These are phyloP conservation scores for Boeremia exigua DNA, from an alignment of 2,329 filamentous ascomycete species.

Conservation along the genomic window DNA sequence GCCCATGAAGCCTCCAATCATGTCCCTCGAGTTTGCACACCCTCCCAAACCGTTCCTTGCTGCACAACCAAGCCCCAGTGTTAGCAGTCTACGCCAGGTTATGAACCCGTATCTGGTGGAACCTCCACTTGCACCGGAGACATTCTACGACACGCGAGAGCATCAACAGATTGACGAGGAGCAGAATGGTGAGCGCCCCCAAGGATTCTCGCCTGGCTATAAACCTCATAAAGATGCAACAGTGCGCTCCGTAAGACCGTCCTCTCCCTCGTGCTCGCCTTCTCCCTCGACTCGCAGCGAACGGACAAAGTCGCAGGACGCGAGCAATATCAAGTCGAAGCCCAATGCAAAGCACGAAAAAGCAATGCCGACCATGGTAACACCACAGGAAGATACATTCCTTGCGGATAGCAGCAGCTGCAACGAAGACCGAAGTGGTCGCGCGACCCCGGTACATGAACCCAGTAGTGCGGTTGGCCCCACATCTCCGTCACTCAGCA, in stretches of 20 bases:
- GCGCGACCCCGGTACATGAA: constrained; percentile 37
- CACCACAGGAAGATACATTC: constrained; percentile 54
- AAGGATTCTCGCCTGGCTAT: constrained; percentile 78
- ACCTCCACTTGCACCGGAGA: constrained; percentile 29
- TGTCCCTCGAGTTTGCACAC: constrained; percentile 50
- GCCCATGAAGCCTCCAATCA: constrained; percentile 65
- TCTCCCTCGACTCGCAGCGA: constrained; percentile 33
- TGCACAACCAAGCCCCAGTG: constrained; percentile 56
- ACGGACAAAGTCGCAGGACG: constrained; percentile 28
- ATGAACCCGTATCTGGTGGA: constrained; percentile 80
- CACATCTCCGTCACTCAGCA: constrained; percentile 31
- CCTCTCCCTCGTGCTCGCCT: constrained; percentile 45
- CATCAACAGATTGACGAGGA: constrained; percentile 33
- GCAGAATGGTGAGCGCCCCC: constrained; percentile 49
- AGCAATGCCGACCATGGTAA: constrained; percentile 25
- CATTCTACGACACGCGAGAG: constrained; percentile 37
- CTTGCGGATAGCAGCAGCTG: constrained; percentile 61
- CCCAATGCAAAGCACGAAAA: constrained; percentile 48
- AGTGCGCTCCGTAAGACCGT: constrained; percentile 68
- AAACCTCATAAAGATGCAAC: constrained; percentile 73
- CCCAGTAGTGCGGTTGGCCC: constrained; percentile 38
- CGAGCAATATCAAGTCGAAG: constrained; percentile 48
- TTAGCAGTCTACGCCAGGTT: constrained; percentile 81
- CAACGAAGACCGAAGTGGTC: constrained; percentile 54
- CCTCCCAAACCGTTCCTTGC: constrained; percentile 38